Percentiles rank a stretch among this genome's conserved stretches.
Evolutionary conservation across 2,329 filamentous ascomycete species (phyloP).

Genomic region (Mollisiaceae sp.): DNA sequence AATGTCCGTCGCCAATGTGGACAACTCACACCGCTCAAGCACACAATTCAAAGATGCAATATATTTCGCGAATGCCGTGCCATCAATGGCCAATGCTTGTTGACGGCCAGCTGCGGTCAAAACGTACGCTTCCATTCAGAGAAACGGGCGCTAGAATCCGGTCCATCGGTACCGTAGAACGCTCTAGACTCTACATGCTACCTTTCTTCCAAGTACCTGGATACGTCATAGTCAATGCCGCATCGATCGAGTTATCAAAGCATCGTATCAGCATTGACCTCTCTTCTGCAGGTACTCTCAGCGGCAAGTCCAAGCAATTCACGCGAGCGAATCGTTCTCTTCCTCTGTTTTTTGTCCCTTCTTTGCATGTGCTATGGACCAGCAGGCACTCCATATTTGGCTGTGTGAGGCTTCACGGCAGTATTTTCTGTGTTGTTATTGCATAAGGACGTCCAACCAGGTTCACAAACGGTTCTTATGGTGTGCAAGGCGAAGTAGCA

Average conservation of each 20-base stretch:
- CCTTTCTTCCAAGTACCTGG: not conserved
- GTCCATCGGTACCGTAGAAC: not conserved
- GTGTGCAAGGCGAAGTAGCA: not conserved
- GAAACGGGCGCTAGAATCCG: constrained; percentile 13
- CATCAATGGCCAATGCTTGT: not conserved
- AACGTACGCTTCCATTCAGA: not conserved
- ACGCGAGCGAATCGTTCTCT: not conserved
- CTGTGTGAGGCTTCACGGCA: not conserved
- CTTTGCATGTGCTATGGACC: not conserved
- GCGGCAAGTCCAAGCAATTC: not conserved
- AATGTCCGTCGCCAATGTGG: not conserved
- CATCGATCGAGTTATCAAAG: not conserved
- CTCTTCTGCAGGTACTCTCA: not conserved
- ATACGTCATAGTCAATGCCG: not conserved
- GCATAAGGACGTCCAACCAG: not conserved
- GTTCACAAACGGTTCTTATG: too few relatives aligned
- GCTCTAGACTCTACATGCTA: not conserved
- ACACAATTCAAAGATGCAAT: too few relatives aligned
- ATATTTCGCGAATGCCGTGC: not conserved
- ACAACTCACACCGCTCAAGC: constrained; percentile 1
- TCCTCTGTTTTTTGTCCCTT: not conserved
- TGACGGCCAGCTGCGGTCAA: not conserved
- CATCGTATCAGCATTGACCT: not conserved
- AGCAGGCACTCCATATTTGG: not conserved
- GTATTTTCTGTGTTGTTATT: not conserved